Base-by-base conservation (phyloP, 495 filamentous ascomycete genomes). In the Penicillium bovifimosum region DNA sequence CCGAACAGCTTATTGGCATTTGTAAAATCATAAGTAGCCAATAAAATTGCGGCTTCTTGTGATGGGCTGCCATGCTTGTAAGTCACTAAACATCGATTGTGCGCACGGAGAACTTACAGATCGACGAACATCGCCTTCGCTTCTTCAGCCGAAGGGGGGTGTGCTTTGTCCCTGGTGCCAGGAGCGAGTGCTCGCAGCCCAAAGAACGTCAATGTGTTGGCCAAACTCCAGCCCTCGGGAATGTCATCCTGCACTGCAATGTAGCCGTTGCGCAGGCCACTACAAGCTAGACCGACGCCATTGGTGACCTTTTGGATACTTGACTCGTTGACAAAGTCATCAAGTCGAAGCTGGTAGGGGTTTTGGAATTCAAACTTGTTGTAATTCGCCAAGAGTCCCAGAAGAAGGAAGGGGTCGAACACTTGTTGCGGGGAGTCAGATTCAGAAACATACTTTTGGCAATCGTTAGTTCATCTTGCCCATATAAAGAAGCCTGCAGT, bases 301-400 rank as follows among this genome's bases (percentile, higher is more conserved):
- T 77, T 75, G 47, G 91, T 80, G 40, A 96, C 87, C 54, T 86
- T 90, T 61, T 86, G 78, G 56, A 97, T 97, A 18, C 84, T 83
- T 0, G 75, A 72, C 63, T 97, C 92, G 58, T 98, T 96, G 55
- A 96, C 91, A 71, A 97, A 97, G 65, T 98, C 93, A 63, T 95
- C 90, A n/a, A 98, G 80, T 38, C 92, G 86, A 53, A 95, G 72
- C 61, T 92, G 87, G 62, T 98, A 98, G 6, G 93, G 93, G 58
- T 98, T 98, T 69, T 96, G 93, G 51, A 95, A 90, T 71, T 98
- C 93, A 60, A 97, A 98, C 69, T 96, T 98, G 79, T 96, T 96
- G 79, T 96, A 97, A 70, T 98, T 98, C 57, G 87, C 90, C 48
- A 98, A 73, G n/a, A 96, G 72, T 7, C 92, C 95, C 5, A 96